Evolutionary conservation across 768 basidiomycete species (phyloP).

Genomic region (Zangia roseola): DNA sequence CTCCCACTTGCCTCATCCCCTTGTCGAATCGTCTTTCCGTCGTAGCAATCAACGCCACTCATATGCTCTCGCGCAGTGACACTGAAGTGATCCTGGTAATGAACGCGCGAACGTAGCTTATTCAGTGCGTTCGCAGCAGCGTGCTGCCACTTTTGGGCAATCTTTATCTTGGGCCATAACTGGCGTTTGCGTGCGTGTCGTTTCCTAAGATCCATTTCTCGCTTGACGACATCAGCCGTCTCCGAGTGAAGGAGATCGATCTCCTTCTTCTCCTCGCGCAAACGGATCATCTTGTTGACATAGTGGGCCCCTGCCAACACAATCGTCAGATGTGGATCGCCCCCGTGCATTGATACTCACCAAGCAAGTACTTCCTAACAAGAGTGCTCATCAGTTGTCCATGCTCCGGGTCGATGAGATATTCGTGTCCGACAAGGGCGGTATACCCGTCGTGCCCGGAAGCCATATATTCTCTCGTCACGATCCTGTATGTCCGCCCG

Average conservation of each 20-base stretch:
- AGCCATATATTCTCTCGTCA: constrained; percentile 87
- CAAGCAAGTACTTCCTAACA: constrained; percentile 82
- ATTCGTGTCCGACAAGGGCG: constrained; percentile 60
- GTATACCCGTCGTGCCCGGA: constrained; percentile 81
- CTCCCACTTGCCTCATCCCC: constrained; percentile 26
- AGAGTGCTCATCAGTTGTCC: constrained; percentile 77
- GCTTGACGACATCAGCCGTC: constrained; percentile 45
- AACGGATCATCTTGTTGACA: constrained; percentile 60
- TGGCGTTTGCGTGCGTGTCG: constrained; percentile 25
- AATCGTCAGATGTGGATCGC: constrained; percentile 2
- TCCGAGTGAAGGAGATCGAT: constrained; percentile 39
- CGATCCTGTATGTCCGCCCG: constrained; percentile 68
- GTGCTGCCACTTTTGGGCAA: constrained; percentile 48
- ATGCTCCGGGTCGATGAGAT: constrained; percentile 80
- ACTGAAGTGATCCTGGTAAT: constrained; percentile 59
- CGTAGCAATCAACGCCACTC: constrained; percentile 72
- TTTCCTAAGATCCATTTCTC: constrained; percentile 45
- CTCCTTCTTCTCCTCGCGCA: constrained; percentile 27
- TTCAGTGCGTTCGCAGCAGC: constrained; percentile 41
- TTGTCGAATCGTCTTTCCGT: constrained; percentile 49
- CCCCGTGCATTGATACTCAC: constrained; percentile 34
- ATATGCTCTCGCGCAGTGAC: constrained; percentile 71
- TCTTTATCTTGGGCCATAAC: constrained; percentile 18
- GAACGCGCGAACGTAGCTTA: constrained; percentile 47
- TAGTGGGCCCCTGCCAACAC: constrained; percentile 61